Percentiles rank a stretch among this genome's conserved stretches.
phyloP scores from a whole-genome alignment of 2,329 filamentous ascomycete species.

The Epichloe brachyelytri region DNA sequence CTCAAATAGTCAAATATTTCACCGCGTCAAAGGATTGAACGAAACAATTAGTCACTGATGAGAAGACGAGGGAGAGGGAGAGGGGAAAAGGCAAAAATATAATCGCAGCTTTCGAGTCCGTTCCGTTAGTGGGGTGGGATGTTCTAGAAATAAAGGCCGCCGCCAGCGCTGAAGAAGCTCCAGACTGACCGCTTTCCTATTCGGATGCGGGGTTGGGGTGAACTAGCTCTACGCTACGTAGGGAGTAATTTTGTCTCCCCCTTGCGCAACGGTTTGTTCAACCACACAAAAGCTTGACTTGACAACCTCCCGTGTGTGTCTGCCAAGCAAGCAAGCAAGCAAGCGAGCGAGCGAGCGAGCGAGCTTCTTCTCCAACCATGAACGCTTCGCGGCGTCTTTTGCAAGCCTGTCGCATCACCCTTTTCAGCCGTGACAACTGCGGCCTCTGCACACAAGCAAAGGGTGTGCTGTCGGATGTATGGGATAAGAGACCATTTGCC shows the following conservation, averaged over 20 bases:
- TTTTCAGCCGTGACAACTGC: conserved; percentile 63
- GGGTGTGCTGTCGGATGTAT: conserved; percentile 53
- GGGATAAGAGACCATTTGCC: conserved; percentile 51
- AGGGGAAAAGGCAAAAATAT: neutral
- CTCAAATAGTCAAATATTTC: neutral
- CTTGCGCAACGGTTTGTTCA: neutral
- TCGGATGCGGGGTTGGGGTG: conserved; percentile 17
- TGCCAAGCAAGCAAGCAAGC: neutral
- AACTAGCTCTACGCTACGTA: neutral
- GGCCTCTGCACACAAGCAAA: conserved; percentile 58
- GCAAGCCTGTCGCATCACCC: conserved; percentile 51
- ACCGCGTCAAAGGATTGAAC: neutral
- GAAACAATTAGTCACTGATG: neutral
- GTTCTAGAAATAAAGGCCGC: conserved; percentile 24
- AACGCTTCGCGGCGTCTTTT: conserved; percentile 35
- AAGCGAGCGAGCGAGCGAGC: too few relatives aligned
- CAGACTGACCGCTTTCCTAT: conserved; percentile 22
- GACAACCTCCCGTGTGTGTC: neutral
- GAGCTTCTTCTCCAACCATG: conserved; percentile 26
- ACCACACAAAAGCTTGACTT: neutral
- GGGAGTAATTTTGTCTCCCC: neutral
- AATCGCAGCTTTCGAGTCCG: neutral
- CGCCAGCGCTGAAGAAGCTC: neutral
- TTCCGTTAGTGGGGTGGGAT: conserved; percentile 21
- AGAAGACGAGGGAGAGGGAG: neutral